Base-by-base conservation (phyloP, 1,284 basidiomycete genomes). In the Microstroma glucosiphilum region DNA sequence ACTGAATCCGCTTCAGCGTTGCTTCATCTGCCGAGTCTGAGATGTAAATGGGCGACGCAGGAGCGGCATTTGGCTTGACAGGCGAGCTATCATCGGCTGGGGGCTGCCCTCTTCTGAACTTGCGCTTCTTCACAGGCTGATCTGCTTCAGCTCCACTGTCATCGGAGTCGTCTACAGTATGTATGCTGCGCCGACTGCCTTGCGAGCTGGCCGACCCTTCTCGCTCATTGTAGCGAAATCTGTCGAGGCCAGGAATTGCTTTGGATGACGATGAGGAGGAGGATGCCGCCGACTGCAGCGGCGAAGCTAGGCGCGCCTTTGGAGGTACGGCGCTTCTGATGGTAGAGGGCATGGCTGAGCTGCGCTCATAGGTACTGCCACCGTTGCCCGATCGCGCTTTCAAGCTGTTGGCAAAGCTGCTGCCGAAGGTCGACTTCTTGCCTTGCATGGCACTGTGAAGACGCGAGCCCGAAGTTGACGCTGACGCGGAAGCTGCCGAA, bases 381-480 rank as follows among this genome's bases (percentile, higher is more conserved):
- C 26, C 51, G 11, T 23, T n/a, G 46, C 46, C 46, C 17, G 46
- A 48, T 4, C n/a, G 46, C 46, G n/a, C 23, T n/a, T 54, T 19
- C 51, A 26, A 6, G 19, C 51, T 25, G 19, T 54, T 54, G 51
- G 21, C 26, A 25, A 21, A 21, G 51, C 51, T 54, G 25, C 43
- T 48, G 6, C 43, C 43, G 43, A 48, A 48, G 6, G 17, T 48
- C 51, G 51, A 54, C 17, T 13, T 54, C 13, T 25, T 54, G 13
- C 51, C n/a, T 48, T 48, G 46, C 51, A 48, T 48, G 43, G 43
- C 43, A 21, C 43, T 17, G 43, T 21, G 17, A 21, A 48, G 43
- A 21, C 43, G 43, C 15, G 43, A 48, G 43, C 43, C 43, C 21
- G 43, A 48, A 12, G 17, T 12, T 17, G 43, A 48, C 17, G 17